Conservation (phyloP, 2,329 filamentous ascomycete species). For the Pestalotiopsis sp. region DNA sequence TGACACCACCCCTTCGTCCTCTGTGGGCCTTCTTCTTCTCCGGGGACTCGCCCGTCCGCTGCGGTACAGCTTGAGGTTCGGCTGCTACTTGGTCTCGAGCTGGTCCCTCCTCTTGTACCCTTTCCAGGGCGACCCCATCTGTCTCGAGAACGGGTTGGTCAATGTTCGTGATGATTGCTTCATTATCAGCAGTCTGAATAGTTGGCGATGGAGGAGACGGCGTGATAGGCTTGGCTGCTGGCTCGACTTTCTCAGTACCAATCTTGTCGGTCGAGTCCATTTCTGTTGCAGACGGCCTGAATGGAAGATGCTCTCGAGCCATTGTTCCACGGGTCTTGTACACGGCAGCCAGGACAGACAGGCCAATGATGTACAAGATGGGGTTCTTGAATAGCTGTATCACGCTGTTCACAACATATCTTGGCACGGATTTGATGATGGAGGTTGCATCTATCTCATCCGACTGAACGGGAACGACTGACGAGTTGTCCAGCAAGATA, state of each 20-base stretch:
- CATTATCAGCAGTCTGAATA: background rate
- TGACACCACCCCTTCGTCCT: conserved; percentile 71
- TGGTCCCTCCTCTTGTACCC: background rate
- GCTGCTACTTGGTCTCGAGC: background rate
- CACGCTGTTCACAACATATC: conserved; percentile 51
- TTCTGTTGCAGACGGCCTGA: background rate
- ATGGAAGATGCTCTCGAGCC: background rate
- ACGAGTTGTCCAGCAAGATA: conserved; percentile 15
- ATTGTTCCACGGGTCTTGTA: background rate
- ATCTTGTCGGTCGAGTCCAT: conserved; percentile 12
- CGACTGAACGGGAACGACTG: conserved; percentile 33
- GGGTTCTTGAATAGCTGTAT: conserved; percentile 61
- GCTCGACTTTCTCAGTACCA: background rate
- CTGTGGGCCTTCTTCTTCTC: conserved; percentile 67
- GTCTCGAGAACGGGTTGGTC: background rate
- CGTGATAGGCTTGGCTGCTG: background rate
- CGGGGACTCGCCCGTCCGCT: conserved; percentile 26
- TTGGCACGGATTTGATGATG: conserved; percentile 53
- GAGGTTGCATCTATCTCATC: conserved; percentile 38
- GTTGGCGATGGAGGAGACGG: background rate
- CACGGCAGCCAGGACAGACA: background rate
- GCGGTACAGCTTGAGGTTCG: background rate
- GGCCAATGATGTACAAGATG: conserved; percentile 24
- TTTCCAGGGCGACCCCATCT: background rate
- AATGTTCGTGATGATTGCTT: background rate